A percentile compares a stretch with the other conserved stretches of the same genome.
These are phyloP conservation scores for Tillandsia fasciculata DNA, from an alignment of 176 grass and related monocot genomes.

Conservation along the genomic window DNA sequence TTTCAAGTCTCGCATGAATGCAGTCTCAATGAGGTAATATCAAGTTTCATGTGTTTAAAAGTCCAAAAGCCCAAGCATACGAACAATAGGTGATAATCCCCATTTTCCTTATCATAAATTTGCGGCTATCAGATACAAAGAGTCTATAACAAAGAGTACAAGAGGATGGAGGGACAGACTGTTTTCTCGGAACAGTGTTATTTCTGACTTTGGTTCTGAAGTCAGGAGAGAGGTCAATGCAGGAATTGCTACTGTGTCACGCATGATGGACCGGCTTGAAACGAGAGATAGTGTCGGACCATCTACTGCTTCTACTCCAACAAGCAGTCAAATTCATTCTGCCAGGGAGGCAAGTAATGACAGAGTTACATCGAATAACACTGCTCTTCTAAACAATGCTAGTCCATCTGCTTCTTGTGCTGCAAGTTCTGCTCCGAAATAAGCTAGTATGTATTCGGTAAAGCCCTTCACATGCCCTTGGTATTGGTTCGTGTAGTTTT, in stretches of 20 bases:
- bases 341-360: conserved; percentile 24
- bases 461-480: conserved; percentile 27
- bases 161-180: conserved; percentile 84
- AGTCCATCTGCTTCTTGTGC: conserved; percentile 34
- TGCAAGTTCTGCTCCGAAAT: conserved; percentile 32
- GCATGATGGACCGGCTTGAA: conserved; percentile 91
- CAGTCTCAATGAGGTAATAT: conserved; percentile 75
- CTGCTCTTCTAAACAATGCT: conserved; percentile 12
- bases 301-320: conserved; percentile 28
- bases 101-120: not conserved
- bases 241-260: conserved; percentile 80
- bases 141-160: conserved; percentile 93
- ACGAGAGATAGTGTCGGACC: conserved; percentile 49
- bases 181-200: conserved; percentile 54
- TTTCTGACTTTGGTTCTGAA: conserved; percentile 90
- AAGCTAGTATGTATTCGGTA: conserved; percentile 22
- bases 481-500: not conserved
- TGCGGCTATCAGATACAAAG: conserved; percentile 64
- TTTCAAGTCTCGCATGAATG: conserved; percentile 72
- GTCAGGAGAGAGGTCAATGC: conserved; percentile 85
- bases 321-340: conserved; percentile 6
- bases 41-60: not conserved
- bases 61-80: not conserved
- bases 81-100: not conserved
- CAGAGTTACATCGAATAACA: conserved; percentile 21